Percentiles rank a stretch among this genome's conserved stretches.
Conservation (phyloP, 2,329 filamentous ascomycete genomes). For the Monilinia vaccinii-corymbosi region DNA sequence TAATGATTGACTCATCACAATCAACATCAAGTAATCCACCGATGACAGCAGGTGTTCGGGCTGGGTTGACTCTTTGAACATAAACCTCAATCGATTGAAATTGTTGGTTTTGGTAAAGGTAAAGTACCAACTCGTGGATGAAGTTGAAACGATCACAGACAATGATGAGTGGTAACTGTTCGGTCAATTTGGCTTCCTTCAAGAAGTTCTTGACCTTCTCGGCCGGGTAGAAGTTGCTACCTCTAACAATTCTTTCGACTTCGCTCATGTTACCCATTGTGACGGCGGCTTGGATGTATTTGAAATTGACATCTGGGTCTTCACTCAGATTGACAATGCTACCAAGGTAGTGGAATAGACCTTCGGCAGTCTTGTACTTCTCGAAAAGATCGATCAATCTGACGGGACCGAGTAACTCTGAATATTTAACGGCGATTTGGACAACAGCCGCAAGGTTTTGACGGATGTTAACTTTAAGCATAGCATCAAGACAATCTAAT, state of each 20-base stretch:
- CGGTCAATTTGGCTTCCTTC: slow-evolving; percentile 85
- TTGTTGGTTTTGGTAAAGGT: slow-evolving; percentile 97
- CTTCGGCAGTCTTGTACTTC: slow-evolving; percentile 95
- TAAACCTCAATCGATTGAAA: slow-evolving; percentile 99
- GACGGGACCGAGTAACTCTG: slow-evolving; percentile 81
- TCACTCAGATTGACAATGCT: slow-evolving; percentile 97
- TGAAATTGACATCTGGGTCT: slow-evolving; percentile 94
- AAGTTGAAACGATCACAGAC: slow-evolving; percentile 99
- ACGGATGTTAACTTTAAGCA: slow-evolving; percentile 94
- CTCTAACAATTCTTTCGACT: slow-evolving; percentile 93
- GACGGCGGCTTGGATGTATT: slow-evolving; percentile 97
- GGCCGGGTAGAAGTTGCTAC: slow-evolving; percentile 47
- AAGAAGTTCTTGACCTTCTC: slow-evolving; percentile 95
- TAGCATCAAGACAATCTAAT: slow-evolving; percentile 86
- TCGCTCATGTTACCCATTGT: slow-evolving; percentile 90
- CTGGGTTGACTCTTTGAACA: slow-evolving; percentile 91
- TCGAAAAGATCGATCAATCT: slow-evolving; percentile 89
- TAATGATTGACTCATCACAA: slow-evolving; percentile 94
- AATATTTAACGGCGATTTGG: slow-evolving; percentile 95
- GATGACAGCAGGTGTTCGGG: slow-evolving; percentile 82
- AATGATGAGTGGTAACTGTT: slow-evolving; percentile 94
- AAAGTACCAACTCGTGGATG: slow-evolving; percentile 90
- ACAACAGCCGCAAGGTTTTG: slow-evolving; percentile 94
- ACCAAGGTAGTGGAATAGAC: slow-evolving; percentile 95
- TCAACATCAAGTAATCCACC: slow-evolving; percentile 93